These are phyloP conservation scores for Pseudogymnoascus destructans DNA, from an alignment of 2,329 filamentous ascomycete species.

Conservation along the genomic window DNA sequence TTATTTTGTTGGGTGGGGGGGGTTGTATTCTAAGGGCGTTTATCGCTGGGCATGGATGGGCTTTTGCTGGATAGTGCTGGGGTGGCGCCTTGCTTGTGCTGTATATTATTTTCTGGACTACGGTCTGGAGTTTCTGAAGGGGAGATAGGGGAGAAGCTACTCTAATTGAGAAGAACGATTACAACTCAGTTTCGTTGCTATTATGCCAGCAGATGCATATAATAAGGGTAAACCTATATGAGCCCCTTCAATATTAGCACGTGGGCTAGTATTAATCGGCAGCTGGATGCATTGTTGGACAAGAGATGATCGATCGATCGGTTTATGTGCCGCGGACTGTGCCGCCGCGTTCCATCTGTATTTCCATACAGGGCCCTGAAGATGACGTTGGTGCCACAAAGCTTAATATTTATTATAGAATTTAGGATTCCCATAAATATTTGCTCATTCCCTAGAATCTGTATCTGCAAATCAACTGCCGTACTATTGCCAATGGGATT, in stretches of 20 bases:
- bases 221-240: neutral
- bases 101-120: neutral
- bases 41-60: neutral
- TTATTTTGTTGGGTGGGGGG: neutral
- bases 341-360: neutral
- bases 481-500: neutral
- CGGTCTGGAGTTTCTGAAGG: neutral
- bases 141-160: neutral
- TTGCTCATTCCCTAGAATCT: neutral
- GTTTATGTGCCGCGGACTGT: neutral
- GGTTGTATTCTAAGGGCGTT: neutral
- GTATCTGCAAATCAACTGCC: neutral
- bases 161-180: neutral
- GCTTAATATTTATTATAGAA: neutral
- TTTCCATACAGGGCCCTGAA: neutral
- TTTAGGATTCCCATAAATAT: neutral
- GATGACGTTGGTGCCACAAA: neutral
- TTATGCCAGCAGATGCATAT: neutral
- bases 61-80: neutral
- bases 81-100: neutral
- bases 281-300: neutral
- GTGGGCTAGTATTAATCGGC: slow-evolving; percentile 1
- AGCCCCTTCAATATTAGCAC: neutral
- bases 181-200: neutral
- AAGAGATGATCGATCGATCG: slow-evolving; percentile 2